Evolutionary conservation across 768 basidiomycete species (phyloP).

Genomic region (Sporobolomyces phaffii): DNA sequence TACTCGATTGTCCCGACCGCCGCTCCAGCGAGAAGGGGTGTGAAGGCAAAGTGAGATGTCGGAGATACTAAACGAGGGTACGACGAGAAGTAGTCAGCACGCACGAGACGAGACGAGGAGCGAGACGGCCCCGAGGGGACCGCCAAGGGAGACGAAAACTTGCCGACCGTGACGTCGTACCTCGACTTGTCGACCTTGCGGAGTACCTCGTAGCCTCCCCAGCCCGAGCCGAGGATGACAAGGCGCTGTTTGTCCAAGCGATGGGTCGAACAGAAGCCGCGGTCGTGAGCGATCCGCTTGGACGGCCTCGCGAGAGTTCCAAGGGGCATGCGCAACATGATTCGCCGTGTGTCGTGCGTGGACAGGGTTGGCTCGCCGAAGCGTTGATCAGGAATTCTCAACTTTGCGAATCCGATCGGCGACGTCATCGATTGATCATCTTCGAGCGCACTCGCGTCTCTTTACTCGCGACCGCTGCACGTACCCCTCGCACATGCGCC

Average conservation of each 20-base stretch:
- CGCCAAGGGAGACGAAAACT: not conserved
- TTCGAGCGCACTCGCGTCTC: too few species aligned
- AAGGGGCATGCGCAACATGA: too few species aligned
- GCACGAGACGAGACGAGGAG: not conserved
- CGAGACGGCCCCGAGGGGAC: too few species aligned
- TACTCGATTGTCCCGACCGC: constrained; percentile 80
- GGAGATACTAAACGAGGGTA: constrained; percentile 23
- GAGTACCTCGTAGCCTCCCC: constrained; percentile 40
- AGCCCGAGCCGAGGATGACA: constrained; percentile 45
- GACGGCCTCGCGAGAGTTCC: not conserved
- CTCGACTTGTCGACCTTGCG: constrained; percentile 42
- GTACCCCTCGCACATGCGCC: too few species aligned
- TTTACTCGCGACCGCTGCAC: too few species aligned
- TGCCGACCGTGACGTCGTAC: constrained; percentile 41
- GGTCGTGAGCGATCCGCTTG: not conserved
- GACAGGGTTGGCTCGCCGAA: too few species aligned
- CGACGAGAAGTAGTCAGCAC: not conserved
- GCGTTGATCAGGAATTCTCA: too few species aligned
- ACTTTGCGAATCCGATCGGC: too few species aligned
- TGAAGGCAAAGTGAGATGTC: constrained; percentile 38
- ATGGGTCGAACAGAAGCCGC: not conserved
- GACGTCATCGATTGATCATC: too few species aligned
- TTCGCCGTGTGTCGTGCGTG: too few species aligned
- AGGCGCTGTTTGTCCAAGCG: constrained; percentile 39
- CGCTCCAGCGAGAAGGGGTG: constrained; percentile 51